Base-by-base conservation (phyloP, 2,329 filamentous ascomycete species). In the Leptographium lundbergii region DNA sequence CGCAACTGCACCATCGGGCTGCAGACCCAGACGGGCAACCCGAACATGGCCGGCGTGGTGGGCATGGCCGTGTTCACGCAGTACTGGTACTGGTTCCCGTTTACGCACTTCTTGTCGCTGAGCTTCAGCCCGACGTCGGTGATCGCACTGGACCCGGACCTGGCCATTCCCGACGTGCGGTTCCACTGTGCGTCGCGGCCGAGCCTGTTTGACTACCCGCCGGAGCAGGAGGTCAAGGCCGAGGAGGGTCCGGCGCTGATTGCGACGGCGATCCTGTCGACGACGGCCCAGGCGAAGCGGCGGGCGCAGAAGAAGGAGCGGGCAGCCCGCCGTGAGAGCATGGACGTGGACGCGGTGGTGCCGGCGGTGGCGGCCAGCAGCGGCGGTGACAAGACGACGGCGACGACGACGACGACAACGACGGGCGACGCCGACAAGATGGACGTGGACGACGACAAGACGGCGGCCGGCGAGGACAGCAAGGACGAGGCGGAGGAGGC, bases 21-120 rank as follows among this genome's bases (percentile, higher is more conserved):
- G 47, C 94, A 99, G 73, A 99, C 94, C 1, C 94, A 96, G 74
- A 96, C 92, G 0, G 95, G 95, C 64, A 99, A 96, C 70, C 84
- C 99, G 65, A 97, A 99, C 78, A 96, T 99, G 91, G 85, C 91
- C 22, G 95, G 90, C 62, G 95, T 99, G 65, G 91, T 99, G 22
- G 95, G 94, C 65, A 96, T 96, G 85, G 92, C 91, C 32, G 88
- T 99, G 58, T 99, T 99, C 75, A 95, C 91, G 10, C 94, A 99
- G 72, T 99, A 99, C 77, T 99, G 94, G 94, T 99, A 99, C 77
- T 99, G 94, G 94, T 99, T 99, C 82, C 94, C 94, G 61, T 87
- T 97, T 67, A 95, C 94, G 34, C 94, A 99, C 74, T 99, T 99
- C 83, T 73, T 99, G 60, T 95, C 92, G 0, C 80, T 99, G 62